Evolutionary conservation across 345 rosid genomes (phyloP), one percentile per base, ranked within the genome.

Genomic region (Aquilaria sinensis): DNA sequence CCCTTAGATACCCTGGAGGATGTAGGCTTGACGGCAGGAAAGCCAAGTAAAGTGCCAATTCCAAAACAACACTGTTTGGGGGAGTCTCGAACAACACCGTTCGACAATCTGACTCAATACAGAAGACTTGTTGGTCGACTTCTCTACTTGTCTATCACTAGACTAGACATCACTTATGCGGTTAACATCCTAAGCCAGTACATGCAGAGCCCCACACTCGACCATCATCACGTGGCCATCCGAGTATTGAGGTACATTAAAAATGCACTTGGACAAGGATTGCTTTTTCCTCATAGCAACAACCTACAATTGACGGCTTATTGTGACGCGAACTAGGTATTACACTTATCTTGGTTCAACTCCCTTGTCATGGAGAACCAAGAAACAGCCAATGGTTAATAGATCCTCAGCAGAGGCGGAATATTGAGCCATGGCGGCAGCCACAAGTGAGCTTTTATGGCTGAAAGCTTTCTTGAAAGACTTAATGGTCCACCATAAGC

Each of bases 291-390:
- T 13, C 15, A 23, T 0, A 5, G 13, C 3, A 16, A 7, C 30
- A n/a, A 16, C 7, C 7, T 13, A 14, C 66, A 34, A 2, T 23
- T 57, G 0, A 6, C 12, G 5, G 63, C 48, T 10, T 70, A 65
- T 47, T 51, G 29, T 14, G 74, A 70, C 11, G 37, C 56, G 3
- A 60, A 70, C 47, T 58, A 59, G 64, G 0, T 65, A 55, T 31
- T 59, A 49, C 6, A 12, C 47, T 1, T 9, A 10, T 3, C 23
- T 70, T 9, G 56, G 70, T 8, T 32, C 30, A 11, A 10, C 33
- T 8, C 66, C 58, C 0, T 9, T 58, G 0, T 64, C 69, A 4
- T 58, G 58, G 53, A 52, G 59, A 5, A 58, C 54, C 2, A 31
- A 32, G 41, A 58, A 65, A 16, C 37, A 70, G 6, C 23, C 53